Evolutionary conservation across 2,329 filamentous ascomycete species (phyloP).

Genomic region (Aspergillus pseudonomiae): DNA sequence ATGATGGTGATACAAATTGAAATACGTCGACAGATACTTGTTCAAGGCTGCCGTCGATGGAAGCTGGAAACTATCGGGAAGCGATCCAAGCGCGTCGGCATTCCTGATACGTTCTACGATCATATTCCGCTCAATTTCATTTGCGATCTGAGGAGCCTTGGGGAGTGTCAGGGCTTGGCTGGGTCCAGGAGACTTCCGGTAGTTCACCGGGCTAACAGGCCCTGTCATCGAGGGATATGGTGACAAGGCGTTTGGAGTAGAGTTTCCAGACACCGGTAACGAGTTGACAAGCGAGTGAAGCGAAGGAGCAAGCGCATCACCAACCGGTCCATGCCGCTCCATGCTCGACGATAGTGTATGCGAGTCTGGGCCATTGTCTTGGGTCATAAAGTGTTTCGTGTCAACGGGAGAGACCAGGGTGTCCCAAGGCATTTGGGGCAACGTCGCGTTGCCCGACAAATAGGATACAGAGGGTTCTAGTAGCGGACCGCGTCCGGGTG

Average conservation of each 20-base stretch:
- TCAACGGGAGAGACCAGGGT: constrained; percentile 76
- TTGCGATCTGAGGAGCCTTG: constrained; percentile 77
- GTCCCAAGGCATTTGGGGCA: constrained; percentile 91
- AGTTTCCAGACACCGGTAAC: constrained; percentile 68
- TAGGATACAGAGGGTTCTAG: constrained; percentile 80
- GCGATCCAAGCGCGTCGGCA: constrained; percentile 77
- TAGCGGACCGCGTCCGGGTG: constrained; percentile 69
- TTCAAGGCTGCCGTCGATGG: constrained; percentile 81
- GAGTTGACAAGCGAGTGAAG: constrained; percentile 75
- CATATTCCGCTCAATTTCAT: constrained; percentile 80
- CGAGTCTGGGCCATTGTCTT: constrained; percentile 59
- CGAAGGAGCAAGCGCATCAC: constrained; percentile 65
- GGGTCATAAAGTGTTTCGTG: constrained; percentile 70
- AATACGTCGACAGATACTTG: constrained; percentile 92
- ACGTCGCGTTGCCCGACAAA: constrained; percentile 74
- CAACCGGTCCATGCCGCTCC: constrained; percentile 62
- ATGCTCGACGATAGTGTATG: constrained; percentile 71
- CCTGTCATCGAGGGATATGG: constrained; percentile 71
- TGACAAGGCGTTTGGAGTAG: constrained; percentile 73
- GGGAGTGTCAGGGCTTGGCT: constrained; percentile 66
- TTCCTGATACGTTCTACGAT: constrained; percentile 85
- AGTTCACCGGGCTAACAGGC: constrained; percentile 69
- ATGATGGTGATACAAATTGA: constrained; percentile 95
- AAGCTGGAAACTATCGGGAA: constrained; percentile 87
- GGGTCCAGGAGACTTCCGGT: constrained; percentile 70